These are phyloP conservation scores for Pinus albicaulis DNA, from an alignment of 75 land plant genomes.

Conservation along the genomic window DNA sequence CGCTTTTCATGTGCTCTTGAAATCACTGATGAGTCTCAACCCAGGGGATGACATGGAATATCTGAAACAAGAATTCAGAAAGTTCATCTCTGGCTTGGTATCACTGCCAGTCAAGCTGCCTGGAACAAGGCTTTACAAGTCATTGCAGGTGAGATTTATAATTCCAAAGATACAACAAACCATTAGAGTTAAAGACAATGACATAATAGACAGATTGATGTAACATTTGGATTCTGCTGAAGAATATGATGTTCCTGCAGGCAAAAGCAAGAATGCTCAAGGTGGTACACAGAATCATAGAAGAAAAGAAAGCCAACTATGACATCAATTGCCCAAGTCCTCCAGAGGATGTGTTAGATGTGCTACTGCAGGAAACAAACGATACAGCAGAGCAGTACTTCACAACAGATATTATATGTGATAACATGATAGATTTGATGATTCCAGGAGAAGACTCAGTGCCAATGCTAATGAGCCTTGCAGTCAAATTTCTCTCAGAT, in stretches of 20 bases:
- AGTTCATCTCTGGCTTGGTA: slow-evolving; percentile 52
- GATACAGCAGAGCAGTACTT: slow-evolving; percentile 26
- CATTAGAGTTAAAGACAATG: neutral
- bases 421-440: slow-evolving; percentile 65
- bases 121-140: slow-evolving; percentile 52
- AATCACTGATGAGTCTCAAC: slow-evolving; percentile 42
- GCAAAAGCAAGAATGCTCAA: slow-evolving; percentile 45
- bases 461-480: slow-evolving; percentile 55
- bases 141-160: slow-evolving; percentile 37
- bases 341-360: slow-evolving; percentile 49
- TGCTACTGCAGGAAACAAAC: slow-evolving; percentile 23
- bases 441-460: slow-evolving; percentile 74
- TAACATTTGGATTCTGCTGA: neutral
- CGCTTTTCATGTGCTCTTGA: slow-evolving; percentile 46
- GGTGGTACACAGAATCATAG: slow-evolving; percentile 33
- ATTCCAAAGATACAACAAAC: neutral
- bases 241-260: slow-evolving; percentile 20
- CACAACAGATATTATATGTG: slow-evolving; percentile 44
- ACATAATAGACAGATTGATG: neutral
- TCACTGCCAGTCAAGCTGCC: slow-evolving; percentile 64
- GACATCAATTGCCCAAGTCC: neutral
- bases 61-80: slow-evolving; percentile 47
- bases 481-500: slow-evolving; percentile 56
- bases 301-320: slow-evolving; percentile 26
- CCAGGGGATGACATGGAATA: slow-evolving; percentile 47